Evolutionary conservation across 2,329 filamentous ascomycete genomes (phyloP).

Genomic region (Fusarium sp.): DNA sequence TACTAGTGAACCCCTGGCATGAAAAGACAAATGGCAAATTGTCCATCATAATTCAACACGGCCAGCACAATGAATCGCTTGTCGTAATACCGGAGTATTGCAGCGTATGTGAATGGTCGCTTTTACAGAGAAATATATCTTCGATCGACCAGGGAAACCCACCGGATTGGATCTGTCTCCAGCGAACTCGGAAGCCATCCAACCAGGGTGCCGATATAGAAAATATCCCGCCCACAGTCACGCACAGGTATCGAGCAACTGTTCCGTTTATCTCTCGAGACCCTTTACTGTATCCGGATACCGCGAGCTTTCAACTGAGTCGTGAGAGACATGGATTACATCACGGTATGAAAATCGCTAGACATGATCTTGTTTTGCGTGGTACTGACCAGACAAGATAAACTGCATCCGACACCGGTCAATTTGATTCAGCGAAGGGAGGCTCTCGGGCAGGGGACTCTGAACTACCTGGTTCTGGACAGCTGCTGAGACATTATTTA

Average conservation of each 20-base stretch:
- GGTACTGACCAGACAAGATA: conserved; percentile 5
- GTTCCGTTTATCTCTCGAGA: conserved; percentile 40
- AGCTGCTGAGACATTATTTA: conserved; percentile 31
- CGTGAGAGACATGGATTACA: conserved; percentile 28
- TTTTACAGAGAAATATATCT: conserved; percentile 23
- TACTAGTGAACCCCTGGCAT: not conserved
- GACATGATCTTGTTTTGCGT: conserved; percentile 11
- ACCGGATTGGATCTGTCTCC: conserved; percentile 33
- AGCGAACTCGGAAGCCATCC: conserved; percentile 22
- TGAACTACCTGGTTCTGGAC: conserved; percentile 5
- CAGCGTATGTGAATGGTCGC: conserved; percentile 11
- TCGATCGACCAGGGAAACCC: conserved; percentile 32
- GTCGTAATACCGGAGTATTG: conserved; percentile 6
- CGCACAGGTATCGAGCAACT: conserved; percentile 26
- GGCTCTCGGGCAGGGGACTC: conserved; percentile 6
- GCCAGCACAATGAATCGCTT: conserved; percentile 10
- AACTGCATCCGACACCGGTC: conserved; percentile 2
- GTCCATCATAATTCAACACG: conserved; percentile 22
- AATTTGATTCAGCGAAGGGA: conserved; percentile 5
- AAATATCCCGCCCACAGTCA: conserved; percentile 38
- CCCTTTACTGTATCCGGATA: conserved; percentile 32
- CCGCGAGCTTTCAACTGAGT: conserved; percentile 18
- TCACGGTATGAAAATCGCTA: conserved; percentile 23
- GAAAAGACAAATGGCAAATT: not conserved
- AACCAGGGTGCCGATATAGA: conserved; percentile 41